Base-by-base conservation (phyloP, 768 basidiomycete species). In the Suillus weaverae region DNA sequence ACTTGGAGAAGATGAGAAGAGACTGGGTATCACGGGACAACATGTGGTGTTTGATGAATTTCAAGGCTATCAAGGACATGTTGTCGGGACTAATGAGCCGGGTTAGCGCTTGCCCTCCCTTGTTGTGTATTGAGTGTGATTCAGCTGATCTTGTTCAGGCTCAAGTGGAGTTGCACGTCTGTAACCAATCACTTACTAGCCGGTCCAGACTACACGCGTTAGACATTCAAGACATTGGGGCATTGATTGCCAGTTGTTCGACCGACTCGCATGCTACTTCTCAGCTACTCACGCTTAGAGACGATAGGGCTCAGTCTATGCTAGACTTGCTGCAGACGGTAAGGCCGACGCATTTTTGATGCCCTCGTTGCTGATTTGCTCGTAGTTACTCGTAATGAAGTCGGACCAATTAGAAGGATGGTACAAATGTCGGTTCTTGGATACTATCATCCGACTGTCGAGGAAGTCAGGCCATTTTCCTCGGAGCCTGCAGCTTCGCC, bases 391-490 rank as follows among this genome's bases (percentile, higher is more conserved):
- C 41, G 67, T 71, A 62, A 38, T 71, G 0, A 70, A 72, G 41
- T 73, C 67, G 0, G 53, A 64, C 16, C 59, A 66, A 35, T 55
- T 76, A 18, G 67, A 73, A 38, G 60, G 39, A 26, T 73, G 71
- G 73, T 75, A 75, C 63, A 70, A 66, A 59, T 73, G 69, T 22
- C 64, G 73, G 26, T 75, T 73, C 64, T 39, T 75, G 61, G 73
- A 76, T 32, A 68, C 71, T 22, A 68, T 76, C 14, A 66, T 76
- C 16, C 67, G 72, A 43, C 61, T 78, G 16, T 75, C 77, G 16
- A 69, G 71, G 44, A 70, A 71, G 64, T 71, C 77, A 13, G 66
- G 71, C 41, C 63, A 69, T 16, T 74, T 74, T 36, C 78, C 77
- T 26, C 66, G 14, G 63, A 68, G 68, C n/a, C 64, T 78, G 36